Conservation (phyloP, 2,329 filamentous ascomycete genomes). For the Corynespora cassiicola region DNA sequence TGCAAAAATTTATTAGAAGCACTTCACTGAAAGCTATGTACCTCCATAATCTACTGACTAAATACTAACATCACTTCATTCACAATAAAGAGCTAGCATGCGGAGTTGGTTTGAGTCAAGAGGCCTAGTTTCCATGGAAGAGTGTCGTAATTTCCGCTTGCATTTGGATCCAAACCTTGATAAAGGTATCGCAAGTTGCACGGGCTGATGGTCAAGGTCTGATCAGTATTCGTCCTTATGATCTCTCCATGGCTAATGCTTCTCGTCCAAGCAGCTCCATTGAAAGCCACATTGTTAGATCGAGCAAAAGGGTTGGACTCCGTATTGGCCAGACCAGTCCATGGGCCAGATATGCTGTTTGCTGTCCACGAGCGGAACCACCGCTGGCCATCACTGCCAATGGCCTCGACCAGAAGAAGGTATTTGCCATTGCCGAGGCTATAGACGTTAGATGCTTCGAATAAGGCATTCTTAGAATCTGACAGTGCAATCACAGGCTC, state of each 20-base stretch:
- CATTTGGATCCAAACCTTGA: constrained; percentile 45
- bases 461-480: constrained; percentile 38
- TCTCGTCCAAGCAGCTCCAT: constrained; percentile 43
- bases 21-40: no score
- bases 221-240: constrained; percentile 43
- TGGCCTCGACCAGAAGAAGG: constrained; percentile 49
- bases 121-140: constrained; percentile 48
- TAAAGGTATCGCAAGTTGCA: constrained; percentile 46
- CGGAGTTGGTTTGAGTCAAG: no score
- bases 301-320: constrained; percentile 48
- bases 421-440: constrained; percentile 37
- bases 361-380: constrained; percentile 52
- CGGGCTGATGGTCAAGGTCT: constrained; percentile 45
- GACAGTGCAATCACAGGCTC: constrained; percentile 44
- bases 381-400: constrained; percentile 38
- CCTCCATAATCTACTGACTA: no score
- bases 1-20: no score
- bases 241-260: constrained; percentile 47
- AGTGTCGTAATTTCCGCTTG: constrained; percentile 40
- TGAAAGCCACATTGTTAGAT: constrained; percentile 46
- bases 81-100: no score
- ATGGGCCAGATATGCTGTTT: constrained; percentile 36
- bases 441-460: constrained; percentile 49
- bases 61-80: no score
- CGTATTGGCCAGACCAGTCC: constrained; percentile 43